These are phyloP conservation scores for Phaeophleospora eucalypticola DNA, from an alignment of 2,329 filamentous ascomycete genomes.

Conservation along the genomic window DNA sequence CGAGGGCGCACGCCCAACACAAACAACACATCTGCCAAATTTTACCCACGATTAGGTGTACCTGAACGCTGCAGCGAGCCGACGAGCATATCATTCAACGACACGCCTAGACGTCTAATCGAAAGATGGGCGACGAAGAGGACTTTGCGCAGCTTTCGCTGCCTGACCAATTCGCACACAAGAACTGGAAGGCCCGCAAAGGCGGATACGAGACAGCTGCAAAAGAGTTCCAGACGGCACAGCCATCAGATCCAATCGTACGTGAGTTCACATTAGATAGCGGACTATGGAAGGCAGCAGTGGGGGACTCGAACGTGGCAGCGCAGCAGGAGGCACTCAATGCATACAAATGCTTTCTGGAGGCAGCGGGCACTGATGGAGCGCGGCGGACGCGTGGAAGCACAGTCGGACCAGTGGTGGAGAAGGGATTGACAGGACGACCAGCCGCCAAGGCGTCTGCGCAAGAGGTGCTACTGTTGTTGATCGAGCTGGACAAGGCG, in stretches of 20 bases:
- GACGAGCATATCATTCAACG: too few relatives aligned
- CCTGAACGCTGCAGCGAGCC: too few relatives aligned
- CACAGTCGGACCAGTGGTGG: slow-evolving; percentile 74
- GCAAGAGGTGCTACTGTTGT: slow-evolving; percentile 79
- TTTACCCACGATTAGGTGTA: too few relatives aligned
- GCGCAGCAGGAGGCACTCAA: slow-evolving; percentile 90
- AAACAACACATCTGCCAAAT: too few relatives aligned
- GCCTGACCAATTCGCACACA: slow-evolving; percentile 77
- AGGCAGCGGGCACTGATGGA: slow-evolving; percentile 78
- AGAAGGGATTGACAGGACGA: slow-evolving; percentile 88
- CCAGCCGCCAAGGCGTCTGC: slow-evolving; percentile 84
- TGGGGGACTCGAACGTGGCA: slow-evolving; percentile 91
- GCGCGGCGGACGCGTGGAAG: slow-evolving; percentile 62
- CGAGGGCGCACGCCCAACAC: not conserved
- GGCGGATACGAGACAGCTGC: slow-evolving; percentile 88
- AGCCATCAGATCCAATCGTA: slow-evolving; percentile 81
- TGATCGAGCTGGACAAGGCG: slow-evolving; percentile 83
- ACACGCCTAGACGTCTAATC: too few relatives aligned
- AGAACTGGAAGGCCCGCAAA: slow-evolving; percentile 98
- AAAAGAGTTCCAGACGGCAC: slow-evolving; percentile 78
- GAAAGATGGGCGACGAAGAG: slow-evolving; percentile 89
- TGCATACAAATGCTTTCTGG: slow-evolving; percentile 85
- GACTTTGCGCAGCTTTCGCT: slow-evolving; percentile 77
- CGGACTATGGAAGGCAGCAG: slow-evolving; percentile 84
- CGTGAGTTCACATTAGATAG: slow-evolving; percentile 82